Evolutionary conservation across 2,329 filamentous ascomycete genomes (phyloP), one percentile per base, ranked within the genome.

Genomic region (Pseudocercospora cruenta): DNA sequence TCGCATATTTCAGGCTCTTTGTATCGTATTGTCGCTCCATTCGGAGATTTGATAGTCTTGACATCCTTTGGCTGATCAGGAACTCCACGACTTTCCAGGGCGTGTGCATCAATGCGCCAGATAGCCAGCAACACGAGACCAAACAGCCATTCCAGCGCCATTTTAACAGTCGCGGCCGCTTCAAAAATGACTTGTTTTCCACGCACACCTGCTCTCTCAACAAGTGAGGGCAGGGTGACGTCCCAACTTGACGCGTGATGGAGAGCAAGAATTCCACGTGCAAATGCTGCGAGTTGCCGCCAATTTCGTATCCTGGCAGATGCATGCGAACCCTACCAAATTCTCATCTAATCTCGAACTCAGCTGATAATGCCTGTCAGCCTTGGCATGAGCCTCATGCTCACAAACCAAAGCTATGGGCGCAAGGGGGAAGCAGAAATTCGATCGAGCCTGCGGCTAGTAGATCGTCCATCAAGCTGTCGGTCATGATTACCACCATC

Each of bases 1-100:
- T 85, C 83, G 69, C 83, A 85, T 31, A 64, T 70, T 14, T 16
- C 47, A 26, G 47, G 47, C 47, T 51, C 47, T 26, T 51, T 51
- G 22, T 51, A 51, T 21, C 47, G 47, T 22, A 51, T 51, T 24
- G 47, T 51, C 19, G 22, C 47, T 51, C 47, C 47, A 51, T 51
- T 51, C 19, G 47, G 47, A 26, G 19, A 22, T 26, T 51, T 24
- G 3, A 51, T 51, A 14, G 19, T 51, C 14, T 51, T 51, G 9
- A 51, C 47, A 24, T 26, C 47, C n/a, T 51, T 51, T 26, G 47
- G 47, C 22, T 51, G 9, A 22, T 21, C 19, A 51, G 47, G 47
- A 16, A 51, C 47, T 22, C 47, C 47, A 51, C 47, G 47, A 24
- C 4, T 12, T 26, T 51, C 47, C 19, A 51, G 21, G 4, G 24